Conservation (phyloP, 108 stramenopile genomes). For the Cyclotella sp. region DNA sequence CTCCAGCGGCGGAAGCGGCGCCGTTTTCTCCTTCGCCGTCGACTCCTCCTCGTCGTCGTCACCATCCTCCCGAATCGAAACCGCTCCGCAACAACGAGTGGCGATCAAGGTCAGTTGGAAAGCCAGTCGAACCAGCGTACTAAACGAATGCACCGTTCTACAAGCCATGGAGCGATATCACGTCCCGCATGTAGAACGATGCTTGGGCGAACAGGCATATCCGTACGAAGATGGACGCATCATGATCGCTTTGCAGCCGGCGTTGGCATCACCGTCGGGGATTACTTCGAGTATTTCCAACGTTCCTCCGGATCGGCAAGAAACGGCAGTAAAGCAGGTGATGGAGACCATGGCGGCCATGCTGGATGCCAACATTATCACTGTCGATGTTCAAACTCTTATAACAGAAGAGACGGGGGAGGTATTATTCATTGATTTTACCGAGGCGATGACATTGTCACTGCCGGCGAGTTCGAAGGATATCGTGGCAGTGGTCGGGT, state of each 20-base stretch:
- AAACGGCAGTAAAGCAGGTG: constrained; percentile 46
- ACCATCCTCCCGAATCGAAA: not conserved
- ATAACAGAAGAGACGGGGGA: constrained; percentile 59
- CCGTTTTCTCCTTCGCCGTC: constrained; percentile 39
- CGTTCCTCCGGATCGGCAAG: constrained; percentile 26
- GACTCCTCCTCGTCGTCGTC: not conserved
- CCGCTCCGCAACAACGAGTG: constrained; percentile 21
- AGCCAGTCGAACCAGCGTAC: constrained; percentile 59
- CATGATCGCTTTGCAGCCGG: constrained; percentile 65
- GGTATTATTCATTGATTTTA: constrained; percentile 79
- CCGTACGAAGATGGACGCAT: constrained; percentile 50
- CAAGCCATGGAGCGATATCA: constrained; percentile 42
- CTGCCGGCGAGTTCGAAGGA: constrained; percentile 27
- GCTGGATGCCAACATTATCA: constrained; percentile 59
- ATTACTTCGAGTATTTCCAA: constrained; percentile 51
- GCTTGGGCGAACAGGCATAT: constrained; percentile 53
- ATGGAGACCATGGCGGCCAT: constrained; percentile 64
- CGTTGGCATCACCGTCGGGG: constrained; percentile 5
- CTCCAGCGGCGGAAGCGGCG: constrained; percentile 48
- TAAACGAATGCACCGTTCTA: constrained; percentile 66
- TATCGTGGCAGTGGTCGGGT: constrained; percentile 47
- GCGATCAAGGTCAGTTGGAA: constrained; percentile 78
- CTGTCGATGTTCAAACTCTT: constrained; percentile 71
- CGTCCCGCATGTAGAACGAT: constrained; percentile 59
- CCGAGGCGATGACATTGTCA: constrained; percentile 59